Percentiles rank a stretch among this genome's conserved stretches.
Evolutionary conservation across 2,329 filamentous ascomycete genomes (phyloP).

Genomic region (Capronia americana): DNA sequence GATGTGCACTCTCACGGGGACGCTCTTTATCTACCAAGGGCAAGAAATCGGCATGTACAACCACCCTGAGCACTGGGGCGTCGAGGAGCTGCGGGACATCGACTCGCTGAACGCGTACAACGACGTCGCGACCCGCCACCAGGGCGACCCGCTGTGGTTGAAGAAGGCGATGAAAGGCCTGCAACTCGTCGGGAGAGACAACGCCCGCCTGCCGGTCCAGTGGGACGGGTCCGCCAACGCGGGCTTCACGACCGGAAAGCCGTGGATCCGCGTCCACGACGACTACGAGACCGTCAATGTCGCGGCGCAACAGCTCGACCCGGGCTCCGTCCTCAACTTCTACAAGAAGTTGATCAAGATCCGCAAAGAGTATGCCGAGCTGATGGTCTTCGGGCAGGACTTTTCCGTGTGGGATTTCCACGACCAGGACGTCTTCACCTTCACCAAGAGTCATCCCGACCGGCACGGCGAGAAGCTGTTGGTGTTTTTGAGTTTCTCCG

Average conservation of each 20-base stretch:
- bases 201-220: conserved; percentile 74
- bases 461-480: conserved; percentile 28
- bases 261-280: conserved; percentile 75
- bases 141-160: conserved; percentile 47
- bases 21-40: conserved; percentile 63
- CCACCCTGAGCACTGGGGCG: conserved; percentile 55
- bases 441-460: conserved; percentile 52
- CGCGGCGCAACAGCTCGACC: conserved; percentile 49
- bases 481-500: conserved; percentile 38
- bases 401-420: conserved; percentile 63
- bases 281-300: conserved; percentile 69
- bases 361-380: conserved; percentile 65
- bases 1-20: conserved; percentile 61
- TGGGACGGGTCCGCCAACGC: conserved; percentile 67
- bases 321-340: conserved; percentile 63
- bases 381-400: conserved; percentile 69
- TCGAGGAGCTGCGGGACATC: conserved; percentile 46
- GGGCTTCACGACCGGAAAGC: conserved; percentile 67
- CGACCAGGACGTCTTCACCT: conserved; percentile 62
- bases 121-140: conserved; percentile 45
- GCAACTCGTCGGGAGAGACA: conserved; percentile 62
- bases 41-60: conserved; percentile 66
- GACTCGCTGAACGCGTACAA: conserved; percentile 51
- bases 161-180: conserved; percentile 60
- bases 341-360: conserved; percentile 66